A percentile compares a stretch with the other conserved stretches of the same genome.
These are phyloP conservation scores for Arxiozyma slooffiae DNA, from an alignment of 1,139 yeast species.

Conservation along the genomic window DNA sequence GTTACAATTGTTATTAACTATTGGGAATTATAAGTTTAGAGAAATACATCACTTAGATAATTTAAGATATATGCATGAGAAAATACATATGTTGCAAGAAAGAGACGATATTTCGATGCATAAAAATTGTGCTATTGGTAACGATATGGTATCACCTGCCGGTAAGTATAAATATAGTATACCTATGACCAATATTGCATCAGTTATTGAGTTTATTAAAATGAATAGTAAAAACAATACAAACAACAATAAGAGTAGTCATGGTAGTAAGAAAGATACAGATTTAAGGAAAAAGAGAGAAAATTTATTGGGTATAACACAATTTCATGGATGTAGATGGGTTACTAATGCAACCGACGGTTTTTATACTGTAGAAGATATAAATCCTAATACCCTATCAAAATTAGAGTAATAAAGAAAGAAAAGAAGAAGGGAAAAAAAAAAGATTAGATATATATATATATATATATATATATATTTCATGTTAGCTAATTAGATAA, in stretches of 20 bases:
- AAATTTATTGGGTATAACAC: slow-evolving; percentile 12
- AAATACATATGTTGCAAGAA: slow-evolving; percentile 14
- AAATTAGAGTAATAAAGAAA: too few species aligned
- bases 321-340: slow-evolving; percentile 26
- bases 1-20: slow-evolving; percentile 40
- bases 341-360: slow-evolving; percentile 13
- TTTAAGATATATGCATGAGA: slow-evolving; percentile 12
- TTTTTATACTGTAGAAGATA: slow-evolving; percentile 1
- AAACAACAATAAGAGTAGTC: neutral
- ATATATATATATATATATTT: neutral
- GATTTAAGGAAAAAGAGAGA: slow-evolving; percentile 2
- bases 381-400: neutral
- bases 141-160: neutral
- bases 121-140: neutral
- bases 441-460: neutral
- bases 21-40: slow-evolving; percentile 47
- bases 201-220: slow-evolving; percentile 2
- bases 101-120: slow-evolving; percentile 10
- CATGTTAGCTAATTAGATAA: neutral
- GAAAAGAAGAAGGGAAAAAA: neutral
- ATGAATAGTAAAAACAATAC: neutral
- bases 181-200: slow-evolving; percentile 1
- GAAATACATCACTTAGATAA: slow-evolving; percentile 28
- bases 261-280: neutral
- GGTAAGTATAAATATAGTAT: slow-evolving; percentile 1